Evolutionary conservation across 1,284 basidiomycete genomes (phyloP).

Genomic region (Caloboletus firmus): DNA sequence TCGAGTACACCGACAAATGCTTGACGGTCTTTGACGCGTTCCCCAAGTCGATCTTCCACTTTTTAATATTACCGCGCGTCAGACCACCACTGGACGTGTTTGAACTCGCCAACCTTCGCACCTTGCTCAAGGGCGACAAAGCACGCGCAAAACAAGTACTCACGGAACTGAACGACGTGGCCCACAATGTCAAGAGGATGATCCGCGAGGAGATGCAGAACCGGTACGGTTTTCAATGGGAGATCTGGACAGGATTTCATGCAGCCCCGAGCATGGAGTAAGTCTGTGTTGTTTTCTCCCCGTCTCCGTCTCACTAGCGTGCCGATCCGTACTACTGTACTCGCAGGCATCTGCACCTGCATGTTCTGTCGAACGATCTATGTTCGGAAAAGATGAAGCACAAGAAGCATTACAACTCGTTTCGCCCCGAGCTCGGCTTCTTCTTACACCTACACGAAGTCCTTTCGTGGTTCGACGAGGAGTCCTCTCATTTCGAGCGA

Average conservation of each 20-base stretch:
- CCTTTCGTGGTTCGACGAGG: constrained; percentile 70
- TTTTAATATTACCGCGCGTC: constrained; percentile 73
- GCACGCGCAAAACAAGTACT: constrained; percentile 55
- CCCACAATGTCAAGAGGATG: constrained; percentile 52
- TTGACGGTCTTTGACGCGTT: constrained; percentile 83
- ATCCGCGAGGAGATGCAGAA: constrained; percentile 83
- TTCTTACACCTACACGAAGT: constrained; percentile 81
- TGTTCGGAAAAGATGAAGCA: constrained; percentile 75
- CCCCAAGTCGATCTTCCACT: constrained; percentile 86
- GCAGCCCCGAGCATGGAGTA: constrained; percentile 77
- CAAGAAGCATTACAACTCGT: constrained; percentile 96
- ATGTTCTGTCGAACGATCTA: constrained; percentile 85
- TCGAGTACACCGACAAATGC: constrained; percentile 58
- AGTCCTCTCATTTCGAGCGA: constrained; percentile 49
- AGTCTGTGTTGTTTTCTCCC: constrained; percentile 22
- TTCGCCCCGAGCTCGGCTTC: constrained; percentile 85
- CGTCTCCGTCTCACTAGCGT: background rate
- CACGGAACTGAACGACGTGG: constrained; percentile 55
- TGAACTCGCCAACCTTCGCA: constrained; percentile 57
- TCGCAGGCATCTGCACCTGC: constrained; percentile 79
- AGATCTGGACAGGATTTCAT: constrained; percentile 84
- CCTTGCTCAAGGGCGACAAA: constrained; percentile 60
- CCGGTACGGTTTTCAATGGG: constrained; percentile 79
- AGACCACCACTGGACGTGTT: constrained; percentile 33
- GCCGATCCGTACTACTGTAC: background rate